Evolutionary conservation across 2,329 filamentous ascomycete species (phyloP), one percentile per base, ranked within the genome.

Genomic region (Mycocentrospora acerina): DNA sequence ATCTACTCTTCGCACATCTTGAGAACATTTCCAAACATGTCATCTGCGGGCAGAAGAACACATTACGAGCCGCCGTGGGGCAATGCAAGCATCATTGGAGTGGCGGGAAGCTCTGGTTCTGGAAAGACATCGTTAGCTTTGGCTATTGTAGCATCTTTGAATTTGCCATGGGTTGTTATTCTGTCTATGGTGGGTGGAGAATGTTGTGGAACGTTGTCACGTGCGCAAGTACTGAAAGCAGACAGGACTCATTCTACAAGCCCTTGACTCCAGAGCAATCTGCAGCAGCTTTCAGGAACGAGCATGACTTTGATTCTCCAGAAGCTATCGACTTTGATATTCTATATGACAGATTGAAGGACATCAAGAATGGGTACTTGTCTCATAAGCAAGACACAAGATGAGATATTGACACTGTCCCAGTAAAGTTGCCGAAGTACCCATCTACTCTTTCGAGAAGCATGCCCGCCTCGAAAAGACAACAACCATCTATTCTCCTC

Each of bases 91-190:
- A 96, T 98, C 59, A 96, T 98, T 65, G 93, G 90, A 34, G 86
- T 98, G 57, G 91, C 93, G 51, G 93, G 93, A 25, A 93, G 88
- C 69, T 97, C 91, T 18, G 93, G 93, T 28, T 97, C 91, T 17
- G 84, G 91, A 41, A 98, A 98, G 75, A 96, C 91, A 6, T 96
- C 90, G 6, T 74, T 98, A 37, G 90, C 93, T 22, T 81, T 94
- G 64, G 89, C 91, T 49, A 95, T 98, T 55, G 88, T 97, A 50
- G 85, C 81, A 57, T 85, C 87, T 59, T 74, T 98, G 57, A 95
- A 93, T 69, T 73, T 98, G 49, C 93, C 93, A 40, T 98, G 93
- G 91, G 93, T 98, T 46, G 90, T 96, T 33, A 96, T 98, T 69
- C 71, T 98, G 57, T 95, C 90, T 28, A 97, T 98, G 85, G 89